Evolutionary conservation across 2,329 filamentous ascomycete genomes (phyloP), one percentile per base, ranked within the genome.

Genomic region (Tolypocladium album): DNA sequence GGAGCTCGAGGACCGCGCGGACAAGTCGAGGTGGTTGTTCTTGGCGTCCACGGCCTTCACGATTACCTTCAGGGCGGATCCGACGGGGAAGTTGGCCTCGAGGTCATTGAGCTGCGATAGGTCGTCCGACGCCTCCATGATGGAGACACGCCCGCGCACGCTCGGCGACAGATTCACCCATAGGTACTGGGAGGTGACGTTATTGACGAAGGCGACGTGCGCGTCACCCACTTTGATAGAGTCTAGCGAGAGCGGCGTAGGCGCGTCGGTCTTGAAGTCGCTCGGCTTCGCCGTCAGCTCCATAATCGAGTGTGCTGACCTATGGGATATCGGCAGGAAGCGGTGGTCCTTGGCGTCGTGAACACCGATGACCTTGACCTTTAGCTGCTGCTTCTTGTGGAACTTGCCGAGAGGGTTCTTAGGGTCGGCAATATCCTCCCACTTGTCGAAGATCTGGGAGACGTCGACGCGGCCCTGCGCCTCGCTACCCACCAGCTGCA

Each of bases 161-260:
- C 88, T 90, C 8, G 94, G 92, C 1, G 92, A 91, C 27, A 99
- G 76, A 69, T 92, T 97, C 55, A 95, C 88, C 93, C 94, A 97
- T 27, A 96, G 80, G 69, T 84, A 89, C 64, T 90, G 86, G 36
- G 89, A 82, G 27, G 83, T 83, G 62, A 93, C 80, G 69, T 97
- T 97, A 79, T 97, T 99, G 70, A 99, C 85, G 69, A 93, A 97
- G 1, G 88, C 92, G 57, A 95, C 74, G 73, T 89, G 86, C 2
- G 82, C 83, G 22, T 88, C 87, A 22, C 88, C 92, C 57, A 84
- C 77, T 67, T 88, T 80, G 63, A 99, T 76, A 61, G 89, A 84
- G 34, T 90, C 86, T 39, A 97, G 77, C 9, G 85, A 85, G 55
- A 96, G 77, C 1, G 87, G 76, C 40, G 76, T 67, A 0, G 74